Base-by-base conservation (phyloP, 768 basidiomycete genomes). In the Pisolithus sp. region DNA sequence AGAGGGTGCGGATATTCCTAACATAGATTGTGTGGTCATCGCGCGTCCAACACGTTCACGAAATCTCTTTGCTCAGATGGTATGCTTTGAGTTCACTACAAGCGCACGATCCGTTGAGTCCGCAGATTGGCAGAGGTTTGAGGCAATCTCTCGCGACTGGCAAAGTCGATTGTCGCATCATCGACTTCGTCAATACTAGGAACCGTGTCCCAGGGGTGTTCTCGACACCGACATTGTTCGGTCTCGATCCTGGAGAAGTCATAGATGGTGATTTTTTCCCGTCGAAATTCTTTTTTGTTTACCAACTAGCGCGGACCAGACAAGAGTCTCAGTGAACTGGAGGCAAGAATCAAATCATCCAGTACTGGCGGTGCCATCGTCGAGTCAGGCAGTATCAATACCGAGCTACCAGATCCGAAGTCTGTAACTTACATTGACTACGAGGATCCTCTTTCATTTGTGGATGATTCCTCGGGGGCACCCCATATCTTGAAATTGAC, bases 31-130 rank as follows among this genome's bases (percentile, higher is more conserved):
- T 55, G 78, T 97, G 8, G 66, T 97, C 31, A 72, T 97, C 18
- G 92, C 89, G 15, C 77, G 91, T 18, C 94, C 94, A 17, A 97
- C 94, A 2, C 78, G 87, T 23, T 95, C 93, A 12, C 77, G 82
- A 31, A 97, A 95, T 63, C 68, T 95, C 10, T 92, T 93, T 62
- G 81, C 89, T 17, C 94, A 98, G 61, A 96, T 97, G 92, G 92
- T 91, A 52, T 31, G 74, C 56, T 30, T 12, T 18, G 12, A 17
- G 21, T 24, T 18, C 24, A 9, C 43, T 50, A 17, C 10, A 34
- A 52, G 36, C 26, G 44, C 48, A 7, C n/a, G n/a, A 51, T n/a
- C 28, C 31, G 18, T 40, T 50, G 10, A 37, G 43, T 39, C 31
- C 45, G n/a, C 46, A 93, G 92, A 90, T 97, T 53, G 94, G 94